Base-by-base conservation (phyloP, 176 grass and related monocot genomes). In the Eragrostis nindensis region DNA sequence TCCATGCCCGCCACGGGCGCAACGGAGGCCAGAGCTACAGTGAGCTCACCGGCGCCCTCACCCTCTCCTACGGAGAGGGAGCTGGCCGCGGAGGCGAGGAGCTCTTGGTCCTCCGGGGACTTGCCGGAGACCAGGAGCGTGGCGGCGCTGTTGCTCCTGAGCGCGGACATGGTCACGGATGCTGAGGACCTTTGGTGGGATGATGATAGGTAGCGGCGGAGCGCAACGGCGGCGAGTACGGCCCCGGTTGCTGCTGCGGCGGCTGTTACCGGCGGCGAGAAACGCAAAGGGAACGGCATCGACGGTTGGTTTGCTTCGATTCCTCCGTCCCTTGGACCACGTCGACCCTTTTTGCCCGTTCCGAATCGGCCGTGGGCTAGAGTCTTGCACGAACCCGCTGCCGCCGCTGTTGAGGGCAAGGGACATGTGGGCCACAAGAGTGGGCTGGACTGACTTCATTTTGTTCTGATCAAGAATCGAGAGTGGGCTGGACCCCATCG, bases 121-220 rank as follows among this genome's bases (percentile, higher is more conserved):
- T 86, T 98, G 56, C 88, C 90, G 81, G 75, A 77, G 66, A 89
- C 84, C 38, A 92, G 70, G 26, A 98, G 85, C 77, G 48, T 55
- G 64, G 73, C 38, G 15, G 65, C 14, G 36, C 38, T 8, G 75
- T 53, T 30, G 47, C 18, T 74, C 39, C 65, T 52, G 29, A 56
- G 81, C 40, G 29, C 21, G 53, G 84, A 60, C 72, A 36, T 53
- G 38, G 65, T 0, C 3, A 13, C 61, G 25, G 60, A 16, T 24
- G 63, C 6, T 4, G 59, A 12, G 7, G 36, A 0, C 0, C 11
- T 15, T 32, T 9, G 14, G 3, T 19, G 4, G 10, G 36, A 27
- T 0, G 73, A 26, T 39, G 46, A 83, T 0, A 84, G 52, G 71
- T 79, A 79, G 25, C 86, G 73, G 12, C 84, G 90, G 5, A 92